phyloP scores from a whole-genome alignment of 148 eudicot species.

The Rhododendron mucronatum region DNA sequence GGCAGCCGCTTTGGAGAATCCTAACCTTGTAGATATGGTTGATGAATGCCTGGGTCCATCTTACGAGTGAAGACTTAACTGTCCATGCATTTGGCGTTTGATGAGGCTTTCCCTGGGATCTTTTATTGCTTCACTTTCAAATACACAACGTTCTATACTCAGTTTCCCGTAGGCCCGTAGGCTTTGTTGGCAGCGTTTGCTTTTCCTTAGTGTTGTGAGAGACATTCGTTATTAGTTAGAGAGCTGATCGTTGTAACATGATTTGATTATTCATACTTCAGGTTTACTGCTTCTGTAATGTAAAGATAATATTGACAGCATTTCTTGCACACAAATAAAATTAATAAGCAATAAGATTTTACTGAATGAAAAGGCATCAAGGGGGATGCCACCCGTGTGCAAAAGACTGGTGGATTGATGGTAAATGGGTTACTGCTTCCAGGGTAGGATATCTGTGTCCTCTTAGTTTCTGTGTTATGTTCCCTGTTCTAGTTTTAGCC shows the following conservation, averaged over 20 bases:
- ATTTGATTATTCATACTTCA: not conserved
- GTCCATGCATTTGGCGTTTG: not conserved
- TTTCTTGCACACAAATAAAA: not conserved
- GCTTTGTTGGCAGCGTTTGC: not conserved
- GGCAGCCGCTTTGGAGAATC: slow-evolving; percentile 94
- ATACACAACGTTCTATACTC: not conserved
- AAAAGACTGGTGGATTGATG: slow-evolving; percentile 38
- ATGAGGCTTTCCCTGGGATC: not conserved
- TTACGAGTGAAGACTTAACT: slow-evolving; percentile 35
- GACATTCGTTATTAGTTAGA: slow-evolving; percentile 7
- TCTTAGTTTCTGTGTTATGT: not conserved
- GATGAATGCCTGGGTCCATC: slow-evolving; percentile 87
- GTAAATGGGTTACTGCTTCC: slow-evolving; percentile 38
- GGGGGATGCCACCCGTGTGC: not conserved
- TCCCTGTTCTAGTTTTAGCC: not conserved
- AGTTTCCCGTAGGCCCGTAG: not conserved
- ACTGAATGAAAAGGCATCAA: not conserved
- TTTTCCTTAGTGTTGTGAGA: not conserved
- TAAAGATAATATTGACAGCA: not conserved
- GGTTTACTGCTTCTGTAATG: not conserved
- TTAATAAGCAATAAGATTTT: not conserved
- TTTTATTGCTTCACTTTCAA: not conserved
- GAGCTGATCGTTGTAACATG: not conserved
- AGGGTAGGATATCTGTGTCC: slow-evolving; percentile 24
- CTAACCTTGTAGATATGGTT: slow-evolving; percentile 82